Base-by-base conservation (phyloP, 345 rosid species). In the Eucalyptus erythrocorys region DNA sequence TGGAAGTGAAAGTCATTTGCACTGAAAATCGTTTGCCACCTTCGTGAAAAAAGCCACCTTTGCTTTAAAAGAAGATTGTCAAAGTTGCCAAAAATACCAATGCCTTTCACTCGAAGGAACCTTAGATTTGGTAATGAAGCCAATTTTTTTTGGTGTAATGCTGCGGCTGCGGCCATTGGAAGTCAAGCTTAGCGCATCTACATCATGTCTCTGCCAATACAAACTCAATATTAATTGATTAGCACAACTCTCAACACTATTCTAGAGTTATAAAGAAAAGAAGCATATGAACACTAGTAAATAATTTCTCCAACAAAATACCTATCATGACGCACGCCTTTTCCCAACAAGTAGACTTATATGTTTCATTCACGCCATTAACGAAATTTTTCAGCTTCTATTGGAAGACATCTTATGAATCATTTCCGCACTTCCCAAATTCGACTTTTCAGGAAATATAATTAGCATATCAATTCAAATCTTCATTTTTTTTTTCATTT, bases 1-100 rank as follows among this genome's bases (percentile, higher is more conserved):
- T 22, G 59, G 59, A 55, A 55, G 59, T 55, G 59, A 22, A 55
- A 55, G 59, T 55, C 0, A 55, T 55, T 55, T 55, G 59, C 27
- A 55, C 27, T 0, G 1, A 55, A 55, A 55, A 55, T 21, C 27
- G 1, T 55, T 55, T 8, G 3, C 59, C 27, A 55, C 27, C 27
- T 55, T 55, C 0, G 12, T 0, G 59, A 0, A 26, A 59, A 59
- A 59, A 59, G 32, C 66, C 66, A 59, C 27, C 32, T 59, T 59
- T 26, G 66, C 15, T 12, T 59, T 32, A 11, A 59, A 59, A 59
- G 66, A 26, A 27, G 66, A 59, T 11, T 26, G n/a, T 27, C 6
- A 1, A 59, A 59, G 66, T 59, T 27, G 32, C 32, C 66, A 59
- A 27, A 59, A 59, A 5, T 26, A 27, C 3, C 66, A 26, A 27